Evolutionary conservation across 129 eudicot genomes (phyloP).

Genomic region (Erigeron canadensis): DNA sequence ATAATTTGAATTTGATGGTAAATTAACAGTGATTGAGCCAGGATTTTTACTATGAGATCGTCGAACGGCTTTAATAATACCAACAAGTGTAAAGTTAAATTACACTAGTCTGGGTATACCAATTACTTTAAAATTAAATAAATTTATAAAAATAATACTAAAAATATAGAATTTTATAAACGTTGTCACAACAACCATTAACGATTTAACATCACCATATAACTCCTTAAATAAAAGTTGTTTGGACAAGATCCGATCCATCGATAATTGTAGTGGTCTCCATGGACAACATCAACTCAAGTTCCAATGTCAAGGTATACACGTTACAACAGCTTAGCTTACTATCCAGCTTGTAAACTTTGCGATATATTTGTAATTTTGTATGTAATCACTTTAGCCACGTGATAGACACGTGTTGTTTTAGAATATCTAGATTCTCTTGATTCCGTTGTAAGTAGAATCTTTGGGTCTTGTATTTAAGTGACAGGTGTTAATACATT

Average conservation of each 20-base stretch:
- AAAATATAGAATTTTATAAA: too few relatives aligned
- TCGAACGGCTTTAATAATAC: too few relatives aligned
- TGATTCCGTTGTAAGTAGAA: conserved; percentile 16
- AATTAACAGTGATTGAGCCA: too few relatives aligned
- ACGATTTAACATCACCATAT: too few relatives aligned
- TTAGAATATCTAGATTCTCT: conserved; percentile 17
- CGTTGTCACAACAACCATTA: too few relatives aligned
- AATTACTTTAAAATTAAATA: too few relatives aligned
- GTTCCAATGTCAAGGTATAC: conserved; percentile 23
- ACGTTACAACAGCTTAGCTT: conserved; percentile 1
- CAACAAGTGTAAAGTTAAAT: too few relatives aligned
- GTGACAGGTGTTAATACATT: conserved; percentile 12
- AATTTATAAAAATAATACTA: too few relatives aligned
- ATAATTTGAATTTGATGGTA: too few relatives aligned
- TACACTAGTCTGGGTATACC: too few relatives aligned
- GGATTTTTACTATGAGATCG: too few relatives aligned
- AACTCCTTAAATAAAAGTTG: too few relatives aligned
- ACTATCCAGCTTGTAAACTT: conserved; percentile 15
- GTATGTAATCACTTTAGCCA: conserved; percentile 16
- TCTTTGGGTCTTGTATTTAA: conserved; percentile 9
- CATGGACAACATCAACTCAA: conserved; percentile 15
- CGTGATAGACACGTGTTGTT: conserved; percentile 1
- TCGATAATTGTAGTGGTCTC: not conserved
- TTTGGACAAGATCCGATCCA: conserved; percentile 20
- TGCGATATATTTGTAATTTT: conserved; percentile 22